phyloP scores from a whole-genome alignment of 495 filamentous ascomycete species.

The Pyronema domesticum region DNA sequence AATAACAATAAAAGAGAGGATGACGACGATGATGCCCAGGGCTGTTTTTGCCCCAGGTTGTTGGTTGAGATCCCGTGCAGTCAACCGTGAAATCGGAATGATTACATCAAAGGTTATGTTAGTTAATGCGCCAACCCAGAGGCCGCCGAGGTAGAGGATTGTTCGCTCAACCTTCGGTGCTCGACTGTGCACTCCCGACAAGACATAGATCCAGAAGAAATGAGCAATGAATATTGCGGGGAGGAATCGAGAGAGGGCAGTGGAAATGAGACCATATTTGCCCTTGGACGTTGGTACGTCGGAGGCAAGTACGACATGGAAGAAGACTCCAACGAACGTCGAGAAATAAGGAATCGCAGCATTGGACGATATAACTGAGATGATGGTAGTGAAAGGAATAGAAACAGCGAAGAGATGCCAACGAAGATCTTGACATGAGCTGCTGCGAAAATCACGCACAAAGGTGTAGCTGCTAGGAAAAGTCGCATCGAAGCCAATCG shows the following conservation, averaged over 20 bases:
- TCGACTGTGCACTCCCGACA: conserved; percentile 13
- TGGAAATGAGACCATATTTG: conserved; percentile 42
- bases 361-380: conserved; percentile 53
- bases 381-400: conserved; percentile 41
- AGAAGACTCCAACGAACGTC: conserved; percentile 54
- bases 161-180: conserved; percentile 54
- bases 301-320: conserved; percentile 59
- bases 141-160: conserved; percentile 52
- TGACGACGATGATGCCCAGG: conserved; percentile 45
- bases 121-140: conserved; percentile 62
- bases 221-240: conserved; percentile 59
- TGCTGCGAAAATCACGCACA: conserved; percentile 18
- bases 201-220: conserved; percentile 56
- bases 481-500: conserved; percentile 50
- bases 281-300: conserved; percentile 47
- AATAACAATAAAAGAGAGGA: conserved; percentile 41
- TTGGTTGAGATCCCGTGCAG: conserved; percentile 51
- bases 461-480: conserved; percentile 67
- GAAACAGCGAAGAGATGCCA: conserved; percentile 64
- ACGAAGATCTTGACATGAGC: conserved; percentile 46
- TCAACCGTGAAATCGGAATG: conserved; percentile 68
- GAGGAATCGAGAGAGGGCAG: conserved; percentile 51
- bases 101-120: conserved; percentile 66
- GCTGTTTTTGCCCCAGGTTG: conserved; percentile 63
- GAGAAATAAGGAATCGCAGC: conserved; percentile 53